These are phyloP conservation scores for Russula ochroleuca DNA, from an alignment of 768 basidiomycete genomes.

Conservation along the genomic window DNA sequence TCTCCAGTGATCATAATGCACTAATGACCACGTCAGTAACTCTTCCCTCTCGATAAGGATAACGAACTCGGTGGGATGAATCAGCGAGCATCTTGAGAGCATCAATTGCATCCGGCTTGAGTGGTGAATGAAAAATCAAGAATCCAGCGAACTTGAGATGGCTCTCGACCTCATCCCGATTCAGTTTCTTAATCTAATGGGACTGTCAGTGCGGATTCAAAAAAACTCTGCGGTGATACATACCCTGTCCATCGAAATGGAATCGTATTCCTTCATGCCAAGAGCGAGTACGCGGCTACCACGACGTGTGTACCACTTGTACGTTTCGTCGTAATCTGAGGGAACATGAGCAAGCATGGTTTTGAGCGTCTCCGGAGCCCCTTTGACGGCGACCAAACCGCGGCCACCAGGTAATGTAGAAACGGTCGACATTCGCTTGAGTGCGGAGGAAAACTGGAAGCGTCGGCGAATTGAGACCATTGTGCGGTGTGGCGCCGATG, in stretches of 20 bases:
- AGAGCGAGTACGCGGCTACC: conserved; percentile 93
- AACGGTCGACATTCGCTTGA: conserved; percentile 97
- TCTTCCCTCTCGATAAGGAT: conserved; percentile 6
- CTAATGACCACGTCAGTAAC: conserved; percentile 38
- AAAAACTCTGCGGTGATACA: conserved; percentile 22
- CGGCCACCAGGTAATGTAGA: conserved; percentile 58
- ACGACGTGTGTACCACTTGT: conserved; percentile 88
- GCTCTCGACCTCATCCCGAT: conserved; percentile 77
- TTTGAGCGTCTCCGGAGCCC: conserved; percentile 96
- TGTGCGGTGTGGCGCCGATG: conserved; percentile 50
- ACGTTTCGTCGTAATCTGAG: conserved; percentile 84
- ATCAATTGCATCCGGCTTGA: conserved; percentile 89
- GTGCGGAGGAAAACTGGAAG: conserved; percentile 95
- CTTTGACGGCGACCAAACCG: conserved; percentile 77
- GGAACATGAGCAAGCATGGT: conserved; percentile 75
- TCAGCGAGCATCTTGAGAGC: conserved; percentile 92
- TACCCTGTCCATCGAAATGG: conserved; percentile 67
- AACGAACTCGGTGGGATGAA: conserved; percentile 88
- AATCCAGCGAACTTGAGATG: conserved; percentile 86
- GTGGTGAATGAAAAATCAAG: conserved; percentile 96
- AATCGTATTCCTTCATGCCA: conserved; percentile 79
- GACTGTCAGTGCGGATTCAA: neutral
- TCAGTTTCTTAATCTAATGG: conserved; percentile 79
- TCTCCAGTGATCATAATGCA: conserved; percentile 99
- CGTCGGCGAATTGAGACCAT: conserved; percentile 77